These are phyloP conservation scores for Penicillium nordicum DNA, from an alignment of 2,329 filamentous ascomycete species.

Conservation along the genomic window DNA sequence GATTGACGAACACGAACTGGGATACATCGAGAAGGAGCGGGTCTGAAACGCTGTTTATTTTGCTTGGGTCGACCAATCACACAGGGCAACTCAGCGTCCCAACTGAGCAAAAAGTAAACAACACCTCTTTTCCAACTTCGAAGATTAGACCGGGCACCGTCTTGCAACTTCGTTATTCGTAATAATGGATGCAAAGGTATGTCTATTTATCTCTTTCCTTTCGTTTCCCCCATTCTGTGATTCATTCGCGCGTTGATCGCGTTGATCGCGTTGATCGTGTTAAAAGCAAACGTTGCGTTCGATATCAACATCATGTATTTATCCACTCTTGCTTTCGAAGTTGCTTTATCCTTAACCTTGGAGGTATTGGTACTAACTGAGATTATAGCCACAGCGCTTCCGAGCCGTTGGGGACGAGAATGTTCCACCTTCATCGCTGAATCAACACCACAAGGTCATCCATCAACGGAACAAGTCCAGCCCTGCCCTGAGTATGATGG, in stretches of 20 bases:
- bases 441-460: constrained; percentile 55
- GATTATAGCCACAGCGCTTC: constrained; percentile 65
- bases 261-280: constrained; percentile 1
- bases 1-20: neutral
- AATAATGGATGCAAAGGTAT: constrained; percentile 50
- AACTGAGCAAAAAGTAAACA: constrained; percentile 29
- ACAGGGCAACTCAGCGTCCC: constrained; percentile 13
- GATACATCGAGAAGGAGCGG: constrained; percentile 4
- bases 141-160: neutral
- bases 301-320: neutral
- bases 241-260: neutral
- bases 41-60: constrained; percentile 22
- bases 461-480: constrained; percentile 82
- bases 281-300: neutral
- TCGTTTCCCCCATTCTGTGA: neutral
- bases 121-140: constrained; percentile 10
- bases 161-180: constrained; percentile 9
- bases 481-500: constrained; percentile 56
- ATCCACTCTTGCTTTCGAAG: too few species aligned
- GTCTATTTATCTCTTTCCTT: constrained; percentile 14
- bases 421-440: constrained; percentile 45
- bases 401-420: constrained; percentile 70
- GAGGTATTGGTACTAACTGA: constrained; percentile 8
- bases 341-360: neutral
- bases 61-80: constrained; percentile 20